Evolutionary conservation across 1,139 yeast species (phyloP).

Genomic region (Barnettozyma hawaiiensis): DNA sequence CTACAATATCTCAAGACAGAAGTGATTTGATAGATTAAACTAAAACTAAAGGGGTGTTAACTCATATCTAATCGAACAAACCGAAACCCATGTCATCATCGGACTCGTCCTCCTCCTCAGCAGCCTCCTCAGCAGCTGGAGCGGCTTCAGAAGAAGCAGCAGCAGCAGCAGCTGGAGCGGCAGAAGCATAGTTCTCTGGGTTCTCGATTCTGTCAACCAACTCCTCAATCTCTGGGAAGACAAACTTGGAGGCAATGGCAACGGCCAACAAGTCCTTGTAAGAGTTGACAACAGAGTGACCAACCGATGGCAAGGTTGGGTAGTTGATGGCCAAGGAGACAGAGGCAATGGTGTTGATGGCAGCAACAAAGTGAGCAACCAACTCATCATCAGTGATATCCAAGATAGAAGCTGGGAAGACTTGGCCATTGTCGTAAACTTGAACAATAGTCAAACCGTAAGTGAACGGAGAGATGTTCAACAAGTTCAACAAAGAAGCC

Average conservation of each 20-base stretch:
- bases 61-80: conserved; percentile 85
- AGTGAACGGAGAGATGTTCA: conserved; percentile 99
- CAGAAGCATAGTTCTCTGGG: conserved; percentile 99
- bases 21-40: background rate
- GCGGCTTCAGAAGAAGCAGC: conserved; percentile 63
- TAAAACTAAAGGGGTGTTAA: background rate
- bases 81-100: conserved; percentile 97
- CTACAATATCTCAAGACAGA: background rate
- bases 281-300: conserved; percentile 98
- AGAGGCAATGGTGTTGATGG: conserved; percentile 90
- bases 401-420: conserved; percentile 93
- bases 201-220: conserved; percentile 99
- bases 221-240: conserved; percentile 98
- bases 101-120: conserved; percentile 54
- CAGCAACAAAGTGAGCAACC: conserved; percentile 85
- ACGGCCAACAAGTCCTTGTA: conserved; percentile 98
- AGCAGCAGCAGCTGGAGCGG: conserved; percentile 83
- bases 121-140: conserved; percentile 56
- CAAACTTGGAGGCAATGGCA: conserved; percentile 97
- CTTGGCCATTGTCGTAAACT: conserved; percentile 98
- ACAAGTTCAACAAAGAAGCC: conserved; percentile 98
- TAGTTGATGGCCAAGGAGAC: conserved; percentile 96
- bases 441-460: conserved; percentile 96
- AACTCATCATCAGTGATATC: conserved; percentile 98
- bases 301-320: conserved; percentile 99